Base-by-base conservation (phyloP, 2,329 filamentous ascomycete species). In the Sporothrix protearum region DNA sequence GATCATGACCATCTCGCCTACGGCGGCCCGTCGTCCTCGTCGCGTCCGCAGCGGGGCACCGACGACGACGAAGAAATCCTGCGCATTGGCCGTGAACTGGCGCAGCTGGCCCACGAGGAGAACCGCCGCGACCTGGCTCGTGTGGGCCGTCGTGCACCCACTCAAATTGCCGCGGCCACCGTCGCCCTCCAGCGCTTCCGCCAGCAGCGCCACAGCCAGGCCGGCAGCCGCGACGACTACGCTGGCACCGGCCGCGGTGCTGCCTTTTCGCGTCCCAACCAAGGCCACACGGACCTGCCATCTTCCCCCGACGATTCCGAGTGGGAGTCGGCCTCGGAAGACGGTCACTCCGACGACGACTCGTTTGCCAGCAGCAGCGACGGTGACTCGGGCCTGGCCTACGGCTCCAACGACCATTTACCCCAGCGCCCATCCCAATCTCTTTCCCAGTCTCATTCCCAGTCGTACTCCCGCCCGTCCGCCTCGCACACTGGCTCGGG, bases 281-380 rank as follows among this genome's bases (percentile, higher is more conserved):
- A 61, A 22, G 10, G 14, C n/a, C 36, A 67, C 22, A 59, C 22
- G 19, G 64, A 45, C 28, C 45, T 63, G 22, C 70, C 71, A 3
- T 78, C 79, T 77, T 80, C 74, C 73, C 78, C 82, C 67, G 85
- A 85, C 42, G 84, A 87, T 55, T 82, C 82, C 1, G 86, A 87
- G 71, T 88, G 86, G 86, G 86, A 88, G 77, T 86, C 85, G 61
- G 84, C 85, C 33, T 86, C 84, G 6, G 84, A 85, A 14, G 82
- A 82, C 63, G 84, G 85, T 19, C 69, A 74, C 39, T 76, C 77
- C 66, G 76, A 76, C 63, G 55, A 49, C 47, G 80, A 80, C 70
- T 81, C 81, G 42, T 80, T 79, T 64, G 59, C 36, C 16, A 85
- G 83, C 63, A 80, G 80, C 72, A 73, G 72, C 30, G 81, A 79